phyloP scores from a whole-genome alignment of 2,329 filamentous ascomycete species.

The Penicillium sp. region DNA sequence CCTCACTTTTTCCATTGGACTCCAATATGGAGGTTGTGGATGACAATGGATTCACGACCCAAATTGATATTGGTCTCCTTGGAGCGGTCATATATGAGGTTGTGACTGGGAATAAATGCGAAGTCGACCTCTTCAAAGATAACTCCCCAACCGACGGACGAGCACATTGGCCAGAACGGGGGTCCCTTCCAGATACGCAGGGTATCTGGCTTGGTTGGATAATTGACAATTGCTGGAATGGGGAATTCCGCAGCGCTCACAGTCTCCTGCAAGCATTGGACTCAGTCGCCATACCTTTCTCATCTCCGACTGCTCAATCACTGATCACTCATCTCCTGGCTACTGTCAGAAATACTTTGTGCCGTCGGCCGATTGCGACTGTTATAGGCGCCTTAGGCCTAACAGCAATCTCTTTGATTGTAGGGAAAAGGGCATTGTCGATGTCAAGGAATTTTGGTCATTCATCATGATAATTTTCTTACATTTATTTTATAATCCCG shows the following conservation, averaged over 20 bases:
- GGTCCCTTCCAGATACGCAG: constrained; percentile 29
- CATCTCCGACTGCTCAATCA: not conserved
- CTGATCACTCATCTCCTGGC: not conserved
- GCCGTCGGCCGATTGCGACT: not conserved
- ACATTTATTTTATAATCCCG: too few relatives aligned
- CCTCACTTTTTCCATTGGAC: constrained; percentile 30
- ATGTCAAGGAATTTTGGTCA: not conserved
- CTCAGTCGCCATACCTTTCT: not conserved
- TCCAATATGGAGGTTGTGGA: constrained; percentile 32
- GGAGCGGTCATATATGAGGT: constrained; percentile 37
- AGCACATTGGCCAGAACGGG: constrained; percentile 28
- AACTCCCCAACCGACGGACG: constrained; percentile 11
- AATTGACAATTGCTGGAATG: constrained; percentile 33
- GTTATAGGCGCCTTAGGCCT: not conserved
- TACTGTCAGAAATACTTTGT: not conserved
- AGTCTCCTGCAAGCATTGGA: not conserved
- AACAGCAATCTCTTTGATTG: not conserved
- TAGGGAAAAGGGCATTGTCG: not conserved
- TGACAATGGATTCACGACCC: constrained; percentile 33
- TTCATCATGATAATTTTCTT: not conserved
- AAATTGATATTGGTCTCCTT: constrained; percentile 37
- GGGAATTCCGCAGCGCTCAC: not conserved
- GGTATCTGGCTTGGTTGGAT: constrained; percentile 33
- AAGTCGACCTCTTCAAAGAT: constrained; percentile 33
- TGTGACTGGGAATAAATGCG: constrained; percentile 26